These are phyloP conservation scores for Neonectria ditissima DNA, from an alignment of 2,329 filamentous ascomycete genomes.

Conservation along the genomic window DNA sequence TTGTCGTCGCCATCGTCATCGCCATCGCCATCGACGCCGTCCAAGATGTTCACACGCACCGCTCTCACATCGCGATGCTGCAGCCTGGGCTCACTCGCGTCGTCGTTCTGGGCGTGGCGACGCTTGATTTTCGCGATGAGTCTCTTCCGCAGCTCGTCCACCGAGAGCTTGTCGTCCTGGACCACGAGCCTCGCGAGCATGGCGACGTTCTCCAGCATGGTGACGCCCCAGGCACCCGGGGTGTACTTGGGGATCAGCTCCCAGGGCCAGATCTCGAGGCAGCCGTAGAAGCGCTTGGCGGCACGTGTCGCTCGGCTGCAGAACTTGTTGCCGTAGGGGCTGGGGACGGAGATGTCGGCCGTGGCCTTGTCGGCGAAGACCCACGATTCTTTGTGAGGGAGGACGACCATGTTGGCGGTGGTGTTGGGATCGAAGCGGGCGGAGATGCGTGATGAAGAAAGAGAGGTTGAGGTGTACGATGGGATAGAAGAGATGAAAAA, in stretches of 20 bases:
- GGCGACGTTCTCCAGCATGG: neutral
- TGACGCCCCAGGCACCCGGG: neutral
- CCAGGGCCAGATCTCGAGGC: conserved; percentile 6
- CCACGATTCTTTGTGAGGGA: neutral
- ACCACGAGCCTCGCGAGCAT: neutral
- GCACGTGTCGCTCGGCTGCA: neutral
- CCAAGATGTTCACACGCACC: neutral
- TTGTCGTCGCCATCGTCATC: no score
- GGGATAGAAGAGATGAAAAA: neutral
- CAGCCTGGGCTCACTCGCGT: neutral
- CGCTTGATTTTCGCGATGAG: neutral
- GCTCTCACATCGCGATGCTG: neutral
- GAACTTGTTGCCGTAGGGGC: neutral
- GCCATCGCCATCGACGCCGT: neutral
- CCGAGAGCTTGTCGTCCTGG: neutral
- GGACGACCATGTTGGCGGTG: neutral
- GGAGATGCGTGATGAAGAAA: neutral
- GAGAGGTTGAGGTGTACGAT: neutral
- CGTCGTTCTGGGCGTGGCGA: neutral
- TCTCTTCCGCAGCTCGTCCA: neutral
- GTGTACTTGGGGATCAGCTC: neutral
- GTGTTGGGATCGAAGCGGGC: neutral
- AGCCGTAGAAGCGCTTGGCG: neutral
- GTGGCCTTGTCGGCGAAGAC: neutral
- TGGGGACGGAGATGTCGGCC: neutral